Percentiles rank a stretch among this genome's conserved stretches.
Evolutionary conservation across 331 rosid genomes (phyloP).

Genomic region (Malus hybrid): DNA sequence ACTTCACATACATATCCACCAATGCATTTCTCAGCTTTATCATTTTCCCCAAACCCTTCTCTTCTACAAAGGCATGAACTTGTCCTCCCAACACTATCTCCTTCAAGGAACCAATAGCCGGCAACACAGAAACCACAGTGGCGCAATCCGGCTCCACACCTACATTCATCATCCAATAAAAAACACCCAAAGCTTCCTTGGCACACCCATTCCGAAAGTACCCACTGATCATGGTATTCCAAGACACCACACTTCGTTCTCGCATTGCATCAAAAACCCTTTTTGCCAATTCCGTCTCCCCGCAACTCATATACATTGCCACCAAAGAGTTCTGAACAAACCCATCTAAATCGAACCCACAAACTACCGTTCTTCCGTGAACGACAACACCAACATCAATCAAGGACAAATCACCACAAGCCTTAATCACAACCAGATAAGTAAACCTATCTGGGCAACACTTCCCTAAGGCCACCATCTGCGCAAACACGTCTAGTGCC

Average conservation of each 20-base stretch:
- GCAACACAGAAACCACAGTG: constrained; percentile 70
- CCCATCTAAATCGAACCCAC: constrained; percentile 36
- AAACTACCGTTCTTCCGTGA: constrained; percentile 50
- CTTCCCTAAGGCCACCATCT: constrained; percentile 43
- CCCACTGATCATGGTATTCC: constrained; percentile 83
- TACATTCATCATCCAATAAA: constrained; percentile 48
- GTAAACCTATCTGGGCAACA: constrained; percentile 53
- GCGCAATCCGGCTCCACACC: constrained; percentile 64
- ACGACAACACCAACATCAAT: constrained; percentile 42
- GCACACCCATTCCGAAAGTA: constrained; percentile 46
- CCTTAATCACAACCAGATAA: constrained; percentile 59
- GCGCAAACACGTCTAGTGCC: constrained; percentile 44
- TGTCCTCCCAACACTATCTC: constrained; percentile 43
- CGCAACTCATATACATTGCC: constrained; percentile 73
- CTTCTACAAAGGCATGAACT: constrained; percentile 42
- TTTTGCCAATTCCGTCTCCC: constrained; percentile 44
- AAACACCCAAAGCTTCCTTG: constrained; percentile 43
- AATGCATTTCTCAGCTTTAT: constrained; percentile 49
- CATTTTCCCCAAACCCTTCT: constrained; percentile 45
- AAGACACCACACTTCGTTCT: constrained; percentile 60
- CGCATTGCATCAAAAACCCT: constrained; percentile 51
- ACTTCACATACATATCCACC: constrained; percentile 79
- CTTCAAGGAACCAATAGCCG: constrained; percentile 57
- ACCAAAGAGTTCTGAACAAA: constrained; percentile 72
- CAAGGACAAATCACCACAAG: constrained; percentile 48